phyloP scores from a whole-genome alignment of 768 basidiomycete genomes.

The Mycena belliarum region DNA sequence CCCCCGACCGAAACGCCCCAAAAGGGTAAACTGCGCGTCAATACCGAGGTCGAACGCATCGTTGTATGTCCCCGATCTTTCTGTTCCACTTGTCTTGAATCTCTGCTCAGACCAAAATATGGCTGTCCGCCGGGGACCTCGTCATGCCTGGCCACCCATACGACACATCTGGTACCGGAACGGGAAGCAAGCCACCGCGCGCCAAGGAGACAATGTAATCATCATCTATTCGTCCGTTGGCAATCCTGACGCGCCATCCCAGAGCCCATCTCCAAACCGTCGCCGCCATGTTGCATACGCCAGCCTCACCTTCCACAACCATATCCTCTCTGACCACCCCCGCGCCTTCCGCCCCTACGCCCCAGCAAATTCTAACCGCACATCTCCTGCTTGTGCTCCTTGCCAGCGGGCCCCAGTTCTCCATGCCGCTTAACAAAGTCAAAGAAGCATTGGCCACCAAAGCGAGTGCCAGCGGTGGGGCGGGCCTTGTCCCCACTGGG shows the following conservation, averaged over 20 bases:
- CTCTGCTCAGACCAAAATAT: constrained; percentile 61
- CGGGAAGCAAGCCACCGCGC: constrained; percentile 43
- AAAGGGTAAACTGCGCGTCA: constrained; percentile 50
- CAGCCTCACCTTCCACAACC: constrained; percentile 58
- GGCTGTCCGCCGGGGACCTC: constrained; percentile 64
- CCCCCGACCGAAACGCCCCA: constrained; percentile 22
- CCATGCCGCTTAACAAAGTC: constrained; percentile 61
- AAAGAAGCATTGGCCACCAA: constrained; percentile 57
- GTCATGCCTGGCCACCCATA: constrained; percentile 57
- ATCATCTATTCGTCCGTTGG: constrained; percentile 5
- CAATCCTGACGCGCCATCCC: constrained; percentile 3
- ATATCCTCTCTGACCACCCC: constrained; percentile 46
- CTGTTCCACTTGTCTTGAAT: background rate
- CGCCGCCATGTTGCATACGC: constrained; percentile 49
- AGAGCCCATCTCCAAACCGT: constrained; percentile 63
- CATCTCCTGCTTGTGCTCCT: constrained; percentile 64
- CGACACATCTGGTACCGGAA: constrained; percentile 30
- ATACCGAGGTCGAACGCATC: constrained; percentile 63
- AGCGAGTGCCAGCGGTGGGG: constrained; percentile 35
- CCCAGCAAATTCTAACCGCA: constrained; percentile 73
- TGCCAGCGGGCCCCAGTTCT: constrained; percentile 48
- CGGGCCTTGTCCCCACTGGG: constrained; percentile 32
- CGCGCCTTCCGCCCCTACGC: constrained; percentile 42
- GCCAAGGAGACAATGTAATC: constrained; percentile 66
- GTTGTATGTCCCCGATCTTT: constrained; percentile 44